A percentile compares a stretch with the other conserved stretches of the same genome.
Conservation (phyloP, 1,139 yeast species). For the Hansenula lynferdii region DNA sequence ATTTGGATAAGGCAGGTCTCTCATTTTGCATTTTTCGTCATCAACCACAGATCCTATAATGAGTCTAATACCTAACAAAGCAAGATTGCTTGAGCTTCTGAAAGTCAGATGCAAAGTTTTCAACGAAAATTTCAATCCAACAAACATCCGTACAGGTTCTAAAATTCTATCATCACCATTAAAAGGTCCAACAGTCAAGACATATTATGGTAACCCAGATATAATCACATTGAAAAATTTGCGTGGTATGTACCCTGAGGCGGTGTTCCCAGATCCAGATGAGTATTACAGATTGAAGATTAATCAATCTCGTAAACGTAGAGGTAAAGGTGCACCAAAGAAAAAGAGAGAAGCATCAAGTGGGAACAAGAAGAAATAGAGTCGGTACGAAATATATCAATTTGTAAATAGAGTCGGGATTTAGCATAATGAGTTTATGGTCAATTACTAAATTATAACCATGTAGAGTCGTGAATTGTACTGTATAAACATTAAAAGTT, state of each 20-base stretch:
- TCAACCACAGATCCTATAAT: conserved; percentile 6
- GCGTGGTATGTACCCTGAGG: conserved; percentile 50
- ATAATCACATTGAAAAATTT: conserved; percentile 61
- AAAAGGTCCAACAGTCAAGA: conserved; percentile 67
- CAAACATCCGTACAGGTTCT: conserved; percentile 66
- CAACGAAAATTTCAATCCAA: conserved; percentile 66
- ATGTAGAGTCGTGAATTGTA: too few species aligned
- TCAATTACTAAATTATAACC: not conserved
- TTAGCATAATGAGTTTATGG: not conserved
- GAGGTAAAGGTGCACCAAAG: conserved; percentile 92
- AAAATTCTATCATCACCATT: conserved; percentile 69
- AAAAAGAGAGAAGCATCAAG: conserved; percentile 49
- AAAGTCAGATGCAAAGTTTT: conserved; percentile 58
- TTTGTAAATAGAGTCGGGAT: conserved; percentile 9
- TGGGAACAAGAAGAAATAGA: conserved; percentile 32
- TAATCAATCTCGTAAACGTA: conserved; percentile 68
- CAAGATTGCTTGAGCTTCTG: conserved; percentile 49
- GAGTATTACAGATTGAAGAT: conserved; percentile 67
- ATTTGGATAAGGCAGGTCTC: too few species aligned
- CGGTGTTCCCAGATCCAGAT: conserved; percentile 63
- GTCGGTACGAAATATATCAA: conserved; percentile 18
- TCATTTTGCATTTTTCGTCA: too few species aligned
- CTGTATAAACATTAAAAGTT: too few species aligned
- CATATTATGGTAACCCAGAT: conserved; percentile 70
- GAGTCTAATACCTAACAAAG: conserved; percentile 26